phyloP scores from a whole-genome alignment of 1,284 basidiomycete genomes.

The Mycena sp. region DNA sequence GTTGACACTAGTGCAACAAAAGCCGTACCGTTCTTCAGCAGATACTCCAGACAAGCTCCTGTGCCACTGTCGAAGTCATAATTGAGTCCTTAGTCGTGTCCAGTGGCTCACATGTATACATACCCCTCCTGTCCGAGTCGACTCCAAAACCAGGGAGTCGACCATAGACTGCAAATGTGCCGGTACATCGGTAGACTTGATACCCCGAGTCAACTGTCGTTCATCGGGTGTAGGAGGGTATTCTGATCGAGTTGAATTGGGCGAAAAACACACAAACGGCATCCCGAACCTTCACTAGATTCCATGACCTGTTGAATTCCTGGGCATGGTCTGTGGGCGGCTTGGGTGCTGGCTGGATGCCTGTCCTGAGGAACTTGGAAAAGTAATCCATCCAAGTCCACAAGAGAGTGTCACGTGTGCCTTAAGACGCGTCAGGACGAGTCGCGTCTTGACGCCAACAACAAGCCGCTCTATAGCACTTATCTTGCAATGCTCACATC shows the following conservation, averaged over 20 bases:
- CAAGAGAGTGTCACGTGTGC: not conserved
- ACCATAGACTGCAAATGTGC: constrained; percentile 83
- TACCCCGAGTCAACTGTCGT: constrained; percentile 82
- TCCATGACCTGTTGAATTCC: constrained; percentile 81
- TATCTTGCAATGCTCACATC: no score
- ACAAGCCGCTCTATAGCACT: no score
- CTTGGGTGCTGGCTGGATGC: constrained; percentile 60
- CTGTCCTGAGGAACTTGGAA: constrained; percentile 76
- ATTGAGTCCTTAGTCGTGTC: constrained; percentile 6
- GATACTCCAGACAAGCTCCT: constrained; percentile 90
- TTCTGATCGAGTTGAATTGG: constrained; percentile 52
- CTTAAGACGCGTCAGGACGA: not conserved
- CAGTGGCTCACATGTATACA: constrained; percentile 55
- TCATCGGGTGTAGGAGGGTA: constrained; percentile 85
- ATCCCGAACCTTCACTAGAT: constrained; percentile 66
- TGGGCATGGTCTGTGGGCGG: constrained; percentile 66
- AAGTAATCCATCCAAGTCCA: constrained; percentile 77
- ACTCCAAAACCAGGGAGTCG: constrained; percentile 88
- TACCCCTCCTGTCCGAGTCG: constrained; percentile 87
- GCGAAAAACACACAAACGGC: not conserved
- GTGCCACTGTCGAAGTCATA: constrained; percentile 64
- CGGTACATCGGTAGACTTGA: constrained; percentile 85
- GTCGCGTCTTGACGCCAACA: not conserved
- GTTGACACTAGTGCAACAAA: constrained; percentile 10
- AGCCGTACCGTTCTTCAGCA: constrained; percentile 83